phyloP scores from a whole-genome alignment of 1,284 basidiomycete species.

The Tilletia walkeri region DNA sequence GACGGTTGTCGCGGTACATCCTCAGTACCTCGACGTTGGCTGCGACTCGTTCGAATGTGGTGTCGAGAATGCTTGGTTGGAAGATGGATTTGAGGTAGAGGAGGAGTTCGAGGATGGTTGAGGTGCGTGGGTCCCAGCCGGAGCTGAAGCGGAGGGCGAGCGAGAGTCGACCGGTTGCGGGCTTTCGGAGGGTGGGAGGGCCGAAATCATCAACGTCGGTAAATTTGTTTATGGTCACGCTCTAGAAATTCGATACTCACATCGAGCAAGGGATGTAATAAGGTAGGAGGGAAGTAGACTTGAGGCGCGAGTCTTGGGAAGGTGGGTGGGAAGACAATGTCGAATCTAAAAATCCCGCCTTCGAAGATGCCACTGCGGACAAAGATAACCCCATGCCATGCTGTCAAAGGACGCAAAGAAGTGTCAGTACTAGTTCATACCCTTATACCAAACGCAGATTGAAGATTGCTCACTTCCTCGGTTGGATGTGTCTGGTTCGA shows the following conservation, averaged over 20 bases:
- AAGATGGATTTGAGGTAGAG: slow-evolving; percentile 33
- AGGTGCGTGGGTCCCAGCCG: slow-evolving; percentile 31
- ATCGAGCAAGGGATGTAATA: slow-evolving; percentile 41
- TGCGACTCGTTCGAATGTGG: slow-evolving; percentile 26
- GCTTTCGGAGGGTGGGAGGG: not conserved
- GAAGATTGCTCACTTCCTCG: not conserved
- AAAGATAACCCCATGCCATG: slow-evolving; percentile 41
- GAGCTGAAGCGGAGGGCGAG: slow-evolving; percentile 27
- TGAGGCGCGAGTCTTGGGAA: slow-evolving; percentile 34
- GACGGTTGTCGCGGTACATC: slow-evolving; percentile 31
- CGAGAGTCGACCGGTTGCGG: slow-evolving; percentile 28
- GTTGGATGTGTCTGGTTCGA: slow-evolving; percentile 1
- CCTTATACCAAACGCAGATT: too few species aligned
- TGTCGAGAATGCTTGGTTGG: slow-evolving; percentile 26
- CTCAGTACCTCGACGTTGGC: slow-evolving; percentile 32
- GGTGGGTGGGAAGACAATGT: slow-evolving; percentile 34
- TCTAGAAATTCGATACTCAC: slow-evolving; percentile 5
- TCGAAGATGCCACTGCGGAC: slow-evolving; percentile 33
- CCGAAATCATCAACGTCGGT: not conserved
- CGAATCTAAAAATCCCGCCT: slow-evolving; percentile 44
- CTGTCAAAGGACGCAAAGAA: slow-evolving; percentile 11
- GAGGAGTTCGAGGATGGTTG: slow-evolving; percentile 34
- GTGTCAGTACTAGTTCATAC: too few species aligned
- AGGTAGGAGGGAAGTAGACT: slow-evolving; percentile 34
- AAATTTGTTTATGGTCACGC: too few species aligned